Conservation (phyloP, 768 basidiomycete genomes). For the Pulveroboletus sp. region DNA sequence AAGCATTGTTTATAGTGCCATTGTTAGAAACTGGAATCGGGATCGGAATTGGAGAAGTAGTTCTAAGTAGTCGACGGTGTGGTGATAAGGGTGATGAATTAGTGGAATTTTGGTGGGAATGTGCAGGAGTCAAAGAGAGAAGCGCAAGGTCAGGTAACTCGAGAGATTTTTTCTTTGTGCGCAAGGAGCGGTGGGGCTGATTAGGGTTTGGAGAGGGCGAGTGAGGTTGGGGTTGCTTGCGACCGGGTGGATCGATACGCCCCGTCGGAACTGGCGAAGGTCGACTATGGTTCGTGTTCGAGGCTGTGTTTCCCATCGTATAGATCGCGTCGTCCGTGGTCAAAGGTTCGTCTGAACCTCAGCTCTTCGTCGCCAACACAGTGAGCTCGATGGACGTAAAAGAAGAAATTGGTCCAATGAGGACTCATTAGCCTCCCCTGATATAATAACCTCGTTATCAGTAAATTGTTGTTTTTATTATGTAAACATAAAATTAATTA, state of each 20-base stretch:
- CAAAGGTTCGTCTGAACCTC: conserved; percentile 8
- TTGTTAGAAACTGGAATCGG: conserved; percentile 38
- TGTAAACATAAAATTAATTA: conserved; percentile 4
- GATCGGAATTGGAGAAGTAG: conserved; percentile 48
- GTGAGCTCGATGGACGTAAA: conserved; percentile 31
- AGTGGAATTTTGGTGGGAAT: conserved; percentile 33
- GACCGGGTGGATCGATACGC: conserved; percentile 24
- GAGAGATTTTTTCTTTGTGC: conserved; percentile 66
- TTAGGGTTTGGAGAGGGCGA: conserved; percentile 40
- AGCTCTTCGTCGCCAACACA: conserved; percentile 18
- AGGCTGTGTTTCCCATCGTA: conserved; percentile 33
- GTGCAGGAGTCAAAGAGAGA: conserved; percentile 42
- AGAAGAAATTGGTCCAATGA: conserved; percentile 25
- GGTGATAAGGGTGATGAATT: conserved; percentile 40
- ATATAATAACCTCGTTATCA: conserved; percentile 19
- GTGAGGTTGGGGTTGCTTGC: conserved; percentile 19
- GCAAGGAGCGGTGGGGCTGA: conserved; percentile 54
- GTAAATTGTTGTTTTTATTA: conserved; percentile 13
- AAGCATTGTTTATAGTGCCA: conserved; percentile 33
- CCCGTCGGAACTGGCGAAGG: conserved; percentile 21
- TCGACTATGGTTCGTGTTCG: conserved; percentile 27
- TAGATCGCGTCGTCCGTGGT: conserved; percentile 17
- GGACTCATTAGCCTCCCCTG: conserved; percentile 19
- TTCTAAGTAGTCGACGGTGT: conserved; percentile 36
- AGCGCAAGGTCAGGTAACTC: conserved; percentile 70